phyloP scores from a whole-genome alignment of 352 stramenopile species.

The Halophytophthora batemanensis region DNA sequence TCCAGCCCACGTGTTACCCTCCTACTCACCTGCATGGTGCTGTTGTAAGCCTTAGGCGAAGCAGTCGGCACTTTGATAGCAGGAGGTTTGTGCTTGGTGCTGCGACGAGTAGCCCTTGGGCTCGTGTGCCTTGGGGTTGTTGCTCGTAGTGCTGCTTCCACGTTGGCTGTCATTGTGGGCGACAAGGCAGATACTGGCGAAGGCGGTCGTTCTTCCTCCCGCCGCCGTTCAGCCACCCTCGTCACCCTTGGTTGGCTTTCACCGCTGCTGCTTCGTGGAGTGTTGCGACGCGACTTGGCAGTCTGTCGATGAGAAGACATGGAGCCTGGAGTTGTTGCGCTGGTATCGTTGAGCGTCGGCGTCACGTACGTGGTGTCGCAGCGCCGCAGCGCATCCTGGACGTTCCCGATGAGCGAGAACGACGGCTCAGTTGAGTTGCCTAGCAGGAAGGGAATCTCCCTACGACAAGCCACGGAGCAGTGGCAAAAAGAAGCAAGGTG shows the following conservation, averaged over 20 bases:
- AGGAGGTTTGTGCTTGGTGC: conserved; percentile 22
- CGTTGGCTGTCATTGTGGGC: conserved; percentile 1
- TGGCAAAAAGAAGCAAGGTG: not conserved
- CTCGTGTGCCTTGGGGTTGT: conserved; percentile 6
- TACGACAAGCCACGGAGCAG: conserved; percentile 11
- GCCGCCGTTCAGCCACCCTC: too few species aligned
- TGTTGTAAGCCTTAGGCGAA: conserved; percentile 34
- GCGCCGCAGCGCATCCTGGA: conserved; percentile 67
- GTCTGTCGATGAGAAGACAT: conserved; percentile 1
- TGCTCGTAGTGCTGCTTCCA: conserved; percentile 1
- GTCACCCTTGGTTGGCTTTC: too few species aligned
- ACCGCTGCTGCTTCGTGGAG: not conserved
- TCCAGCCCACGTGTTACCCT: not conserved
- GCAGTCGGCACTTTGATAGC: conserved; percentile 40
- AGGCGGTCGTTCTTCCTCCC: not conserved
- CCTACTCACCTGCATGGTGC: conserved; percentile 48
- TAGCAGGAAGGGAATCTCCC: conserved; percentile 66
- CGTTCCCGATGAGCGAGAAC: conserved; percentile 70
- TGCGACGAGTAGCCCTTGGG: not conserved
- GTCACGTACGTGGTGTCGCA: conserved; percentile 56
- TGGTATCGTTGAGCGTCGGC: conserved; percentile 19
- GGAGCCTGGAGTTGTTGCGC: conserved; percentile 1
- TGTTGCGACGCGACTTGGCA: not conserved
- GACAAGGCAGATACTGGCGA: not conserved
- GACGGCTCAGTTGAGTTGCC: conserved; percentile 53